A percentile compares a stretch with the other conserved stretches of the same genome.
These are phyloP conservation scores for Cornus kousa DNA, from an alignment of 148 eudicot species.

Conservation along the genomic window DNA sequence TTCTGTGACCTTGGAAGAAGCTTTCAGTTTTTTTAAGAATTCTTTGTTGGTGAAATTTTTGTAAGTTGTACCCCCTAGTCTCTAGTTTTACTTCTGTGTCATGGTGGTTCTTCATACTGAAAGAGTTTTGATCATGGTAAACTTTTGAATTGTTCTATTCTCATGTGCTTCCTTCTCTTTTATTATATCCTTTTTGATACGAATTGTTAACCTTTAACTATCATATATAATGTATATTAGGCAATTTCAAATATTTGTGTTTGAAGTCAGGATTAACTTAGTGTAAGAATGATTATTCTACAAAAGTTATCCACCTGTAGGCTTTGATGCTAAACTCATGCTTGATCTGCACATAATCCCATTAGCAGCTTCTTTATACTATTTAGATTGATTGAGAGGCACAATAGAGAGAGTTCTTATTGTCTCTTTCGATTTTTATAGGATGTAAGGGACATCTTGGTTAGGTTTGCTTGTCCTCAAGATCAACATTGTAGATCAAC, in stretches of 20 bases:
- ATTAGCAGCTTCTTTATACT: neutral
- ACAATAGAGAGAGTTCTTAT: too few relatives aligned
- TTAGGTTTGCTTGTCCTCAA: neutral
- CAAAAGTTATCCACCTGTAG: too few relatives aligned
- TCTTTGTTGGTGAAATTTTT: slow-evolving; percentile 4
- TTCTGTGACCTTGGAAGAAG: neutral
- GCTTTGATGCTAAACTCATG: too few relatives aligned
- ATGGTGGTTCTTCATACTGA: neutral
- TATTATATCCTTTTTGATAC: neutral
- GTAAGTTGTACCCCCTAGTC: neutral
- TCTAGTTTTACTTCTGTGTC: neutral
- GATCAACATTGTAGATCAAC: neutral
- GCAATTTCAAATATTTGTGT: too few relatives aligned
- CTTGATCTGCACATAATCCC: neutral
- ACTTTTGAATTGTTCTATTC: neutral
- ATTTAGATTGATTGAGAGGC: too few relatives aligned
- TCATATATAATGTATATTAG: neutral
- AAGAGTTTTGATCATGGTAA: slow-evolving; percentile 1
- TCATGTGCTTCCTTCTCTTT: neutral
- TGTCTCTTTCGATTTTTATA: too few relatives aligned
- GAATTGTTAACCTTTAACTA: neutral
- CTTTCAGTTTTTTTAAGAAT: neutral
- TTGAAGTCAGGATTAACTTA: too few relatives aligned
- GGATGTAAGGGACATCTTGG: too few relatives aligned
- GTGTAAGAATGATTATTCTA: too few relatives aligned